Evolutionary conservation across 2,329 filamentous ascomycete genomes (phyloP), one percentile per base, ranked within the genome.

Genomic region (Cryphonectria radicalis): DNA sequence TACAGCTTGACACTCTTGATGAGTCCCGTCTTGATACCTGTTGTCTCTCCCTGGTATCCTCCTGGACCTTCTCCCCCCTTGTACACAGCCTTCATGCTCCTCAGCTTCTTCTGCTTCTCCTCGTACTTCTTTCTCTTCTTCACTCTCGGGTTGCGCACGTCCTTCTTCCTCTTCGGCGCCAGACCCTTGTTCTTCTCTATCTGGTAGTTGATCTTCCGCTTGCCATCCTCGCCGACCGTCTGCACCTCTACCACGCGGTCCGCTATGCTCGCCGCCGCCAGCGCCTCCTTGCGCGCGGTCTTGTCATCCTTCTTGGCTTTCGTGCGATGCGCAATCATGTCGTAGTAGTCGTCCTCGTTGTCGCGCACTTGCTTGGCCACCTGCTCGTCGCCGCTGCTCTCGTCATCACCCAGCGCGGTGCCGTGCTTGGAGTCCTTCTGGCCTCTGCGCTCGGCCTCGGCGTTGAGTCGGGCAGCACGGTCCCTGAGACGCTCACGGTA

Each of bases 161-260:
- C 95, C 90, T 99, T 98, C 87, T 92, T 97, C 74, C 95, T 88
- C 82, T 92, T 92, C 63, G 95, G 94, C 72, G 93, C 91, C 74
- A 99, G 84, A 43, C 96, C 96, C 88, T 98, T 98, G 84, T 99
- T 99, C 89, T 98, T 98, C 84, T 95, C 90, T 78, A 99, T 99
- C 76, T 91, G 89, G 82, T 98, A 98, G 25, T 90, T 93, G 80
- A 99, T 97, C 81, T 94, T 93, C 72, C 97, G 87, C 84, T 98
- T 97, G 72, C 95, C 95, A 77, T 97, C 94, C 71, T 90, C 85
- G 59, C 92, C 94, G 60, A 97, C 81, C 77, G 88, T 86, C 78
- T 93, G 91, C 72, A 89, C 86, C 76, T 91, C 87, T 1, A 92
- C 85, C 1, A 91, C 84, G 4, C 88, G 85, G 73, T 91, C 86